A percentile compares a stretch with the other conserved stretches of the same genome.
These are phyloP conservation scores for Leishmania mexicana DNA, from an alignment of 208 protist genomes.

Conservation along the genomic window DNA sequence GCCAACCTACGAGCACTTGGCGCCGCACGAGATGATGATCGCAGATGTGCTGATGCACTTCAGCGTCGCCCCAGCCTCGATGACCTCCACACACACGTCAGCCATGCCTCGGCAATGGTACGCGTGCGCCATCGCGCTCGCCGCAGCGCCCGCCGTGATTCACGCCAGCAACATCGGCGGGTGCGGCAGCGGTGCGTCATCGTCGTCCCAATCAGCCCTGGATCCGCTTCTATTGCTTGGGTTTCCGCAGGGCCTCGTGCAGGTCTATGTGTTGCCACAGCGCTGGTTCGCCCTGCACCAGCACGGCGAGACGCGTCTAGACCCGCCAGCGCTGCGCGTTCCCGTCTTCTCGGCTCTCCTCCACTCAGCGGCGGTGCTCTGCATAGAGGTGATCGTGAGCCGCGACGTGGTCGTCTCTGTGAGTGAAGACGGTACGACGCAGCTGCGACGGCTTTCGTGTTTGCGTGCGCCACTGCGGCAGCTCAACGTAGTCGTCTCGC, in stretches of 20 bases:
- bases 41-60: conserved; percentile 76
- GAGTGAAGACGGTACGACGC: conserved; percentile 73
- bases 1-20: conserved; percentile 84
- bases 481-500: conserved; percentile 38
- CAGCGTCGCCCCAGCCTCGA: conserved; percentile 21
- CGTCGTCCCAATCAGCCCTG: conserved; percentile 5
- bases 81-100: neutral
- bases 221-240: conserved; percentile 65
- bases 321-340: conserved; percentile 51
- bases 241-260: conserved; percentile 76
- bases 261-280: conserved; percentile 62
- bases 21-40: conserved; percentile 39
- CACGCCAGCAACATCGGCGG: neutral
- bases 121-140: conserved; percentile 63
- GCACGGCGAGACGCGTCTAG: conserved; percentile 45
- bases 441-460: conserved; percentile 58
- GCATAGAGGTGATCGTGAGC: conserved; percentile 50
- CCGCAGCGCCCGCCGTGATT: conserved; percentile 18
- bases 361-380: conserved; percentile 58
- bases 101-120: conserved; percentile 48
- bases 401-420: conserved; percentile 67
- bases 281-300: conserved; percentile 69
- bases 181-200: neutral
- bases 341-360: conserved; percentile 47
- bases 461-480: conserved; percentile 63